A percentile compares a stretch with the other conserved stretches of the same genome.
Conservation (phyloP, 2,329 filamentous ascomycete genomes). For the Sordariomycetes sp. region DNA sequence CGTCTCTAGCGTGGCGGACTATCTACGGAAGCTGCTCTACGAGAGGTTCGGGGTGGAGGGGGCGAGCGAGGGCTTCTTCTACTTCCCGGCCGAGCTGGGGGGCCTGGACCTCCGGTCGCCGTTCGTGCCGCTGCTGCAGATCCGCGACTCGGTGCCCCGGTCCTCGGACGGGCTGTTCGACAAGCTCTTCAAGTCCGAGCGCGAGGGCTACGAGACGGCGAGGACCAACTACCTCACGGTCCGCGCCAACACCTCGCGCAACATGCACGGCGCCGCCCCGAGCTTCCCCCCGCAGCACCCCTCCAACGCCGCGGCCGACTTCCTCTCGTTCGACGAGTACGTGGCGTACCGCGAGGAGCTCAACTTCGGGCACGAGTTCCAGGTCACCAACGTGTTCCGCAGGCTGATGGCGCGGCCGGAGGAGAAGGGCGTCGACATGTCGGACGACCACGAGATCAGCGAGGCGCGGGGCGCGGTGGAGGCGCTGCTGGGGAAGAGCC, state of each 20-base stretch:
- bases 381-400: constrained; percentile 22
- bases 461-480: not conserved
- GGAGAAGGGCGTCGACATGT: constrained; percentile 14
- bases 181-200: constrained; percentile 21
- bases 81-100: constrained; percentile 32
- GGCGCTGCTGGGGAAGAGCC: not conserved
- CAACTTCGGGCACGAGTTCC: constrained; percentile 14
- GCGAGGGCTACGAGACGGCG: constrained; percentile 19
- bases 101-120: constrained; percentile 35
- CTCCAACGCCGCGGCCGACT: constrained; percentile 19
- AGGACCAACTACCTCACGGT: constrained; percentile 16
- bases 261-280: not conserved
- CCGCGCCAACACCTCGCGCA: not conserved
- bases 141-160: constrained; percentile 20
- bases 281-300: not conserved
- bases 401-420: constrained; percentile 22
- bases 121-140: constrained; percentile 29
- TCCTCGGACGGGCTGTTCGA: constrained; percentile 19
- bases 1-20: constrained; percentile 32
- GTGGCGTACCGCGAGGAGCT: constrained; percentile 28
- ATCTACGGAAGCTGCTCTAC: constrained; percentile 40
- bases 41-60: constrained; percentile 36
- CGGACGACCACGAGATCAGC: constrained; percentile 6
- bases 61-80: constrained; percentile 33
- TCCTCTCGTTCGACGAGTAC: constrained; percentile 35